Evolutionary conservation across 345 rosid genomes (phyloP).

Genomic region (Melastoma malabathricum): DNA sequence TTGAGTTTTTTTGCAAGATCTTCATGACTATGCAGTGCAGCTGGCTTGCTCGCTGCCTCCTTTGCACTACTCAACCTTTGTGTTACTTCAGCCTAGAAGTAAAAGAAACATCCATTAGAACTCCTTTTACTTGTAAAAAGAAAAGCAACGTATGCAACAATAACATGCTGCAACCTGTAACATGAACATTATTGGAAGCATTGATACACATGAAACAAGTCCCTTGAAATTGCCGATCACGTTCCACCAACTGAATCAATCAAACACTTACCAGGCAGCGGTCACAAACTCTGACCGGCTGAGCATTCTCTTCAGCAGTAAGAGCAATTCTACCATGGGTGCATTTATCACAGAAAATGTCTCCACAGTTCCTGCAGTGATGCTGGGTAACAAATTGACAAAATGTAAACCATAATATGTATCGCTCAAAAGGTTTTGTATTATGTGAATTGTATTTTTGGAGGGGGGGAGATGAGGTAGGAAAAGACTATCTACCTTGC

Average conservation of each 20-base stretch:
- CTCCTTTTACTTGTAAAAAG: too few species aligned
- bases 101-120: background rate
- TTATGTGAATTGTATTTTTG: too few species aligned
- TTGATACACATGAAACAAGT: too few species aligned
- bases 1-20: conserved; percentile 96
- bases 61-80: conserved; percentile 81
- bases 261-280: conserved; percentile 60
- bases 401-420: conserved; percentile 1
- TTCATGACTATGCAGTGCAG: conserved; percentile 67
- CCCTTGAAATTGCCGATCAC: too few species aligned
- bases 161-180: too few species aligned
- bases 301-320: conserved; percentile 89
- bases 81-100: conserved; percentile 75
- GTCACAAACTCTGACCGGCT: conserved; percentile 92
- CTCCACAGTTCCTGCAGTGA: conserved; percentile 98
- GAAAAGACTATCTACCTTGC: conserved; percentile 35
- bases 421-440: background rate
- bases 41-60: conserved; percentile 63
- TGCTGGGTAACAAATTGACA: conserved; percentile 38
- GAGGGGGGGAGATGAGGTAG: background rate
- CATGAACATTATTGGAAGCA: too few species aligned
- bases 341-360: conserved; percentile 97
- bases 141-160: too few species aligned
- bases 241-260: background rate
- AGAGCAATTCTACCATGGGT: conserved; percentile 89